These are phyloP conservation scores for Rosa lucieae DNA, from an alignment of 306 rosid genomes.

Conservation along the genomic window DNA sequence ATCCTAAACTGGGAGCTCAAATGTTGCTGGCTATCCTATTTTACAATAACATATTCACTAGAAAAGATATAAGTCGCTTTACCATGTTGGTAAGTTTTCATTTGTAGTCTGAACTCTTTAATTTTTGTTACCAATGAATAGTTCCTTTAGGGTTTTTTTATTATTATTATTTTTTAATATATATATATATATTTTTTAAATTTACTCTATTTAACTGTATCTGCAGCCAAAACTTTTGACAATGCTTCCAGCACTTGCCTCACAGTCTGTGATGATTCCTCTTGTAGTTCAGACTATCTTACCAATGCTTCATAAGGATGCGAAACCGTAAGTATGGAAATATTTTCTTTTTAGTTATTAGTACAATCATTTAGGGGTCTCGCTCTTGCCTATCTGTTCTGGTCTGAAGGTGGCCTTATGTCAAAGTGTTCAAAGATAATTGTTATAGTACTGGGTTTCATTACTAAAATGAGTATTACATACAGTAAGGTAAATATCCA, in stretches of 20 bases:
- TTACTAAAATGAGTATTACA: not conserved
- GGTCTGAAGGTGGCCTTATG: not conserved
- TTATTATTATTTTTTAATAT: too few species aligned
- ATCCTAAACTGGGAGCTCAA: conserved; percentile 81
- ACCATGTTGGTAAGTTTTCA: conserved; percentile 68
- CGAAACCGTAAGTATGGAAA: conserved; percentile 56
- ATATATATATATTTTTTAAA: not conserved
- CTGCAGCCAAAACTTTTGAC: conserved; percentile 77
- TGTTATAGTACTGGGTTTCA: not conserved
- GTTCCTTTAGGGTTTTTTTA: not conserved
- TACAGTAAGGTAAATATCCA: not conserved
- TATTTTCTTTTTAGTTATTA: not conserved
- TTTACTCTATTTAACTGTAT: conserved; percentile 30
- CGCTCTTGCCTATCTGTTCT: not conserved
- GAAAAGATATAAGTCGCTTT: conserved; percentile 49
- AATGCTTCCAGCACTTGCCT: conserved; percentile 84
- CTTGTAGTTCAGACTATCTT: conserved; percentile 79
- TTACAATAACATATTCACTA: conserved; percentile 68
- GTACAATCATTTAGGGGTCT: not conserved
- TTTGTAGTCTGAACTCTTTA: conserved; percentile 15
- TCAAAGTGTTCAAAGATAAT: not conserved
- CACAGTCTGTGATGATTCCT: conserved; percentile 86
- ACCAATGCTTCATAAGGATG: conserved; percentile 86
- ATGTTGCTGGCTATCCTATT: conserved; percentile 73
- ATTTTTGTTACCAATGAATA: conserved; percentile 15